These are phyloP conservation scores for Peronospora farinosa DNA, from an alignment of 352 stramenopile genomes.

Conservation along the genomic window DNA sequence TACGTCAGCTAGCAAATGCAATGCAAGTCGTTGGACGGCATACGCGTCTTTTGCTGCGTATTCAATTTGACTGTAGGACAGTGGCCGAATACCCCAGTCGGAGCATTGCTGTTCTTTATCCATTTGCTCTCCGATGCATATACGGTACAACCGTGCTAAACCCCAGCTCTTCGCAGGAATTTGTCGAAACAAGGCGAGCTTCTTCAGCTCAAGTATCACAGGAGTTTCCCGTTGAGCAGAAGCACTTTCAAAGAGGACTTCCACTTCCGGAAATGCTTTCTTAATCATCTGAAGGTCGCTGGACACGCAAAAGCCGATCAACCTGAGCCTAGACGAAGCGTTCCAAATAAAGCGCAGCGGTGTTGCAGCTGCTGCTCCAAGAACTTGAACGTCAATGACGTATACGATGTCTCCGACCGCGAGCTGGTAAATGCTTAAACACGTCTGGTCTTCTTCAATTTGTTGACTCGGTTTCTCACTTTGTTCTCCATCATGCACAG, in stretches of 20 bases:
- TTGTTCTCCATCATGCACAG: no score
- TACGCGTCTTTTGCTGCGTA: no score
- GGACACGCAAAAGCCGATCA: constrained; percentile 40
- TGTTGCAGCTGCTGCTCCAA: constrained; percentile 28
- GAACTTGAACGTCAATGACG: constrained; percentile 52
- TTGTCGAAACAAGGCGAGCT: constrained; percentile 41
- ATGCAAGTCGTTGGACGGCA: constrained; percentile 36
- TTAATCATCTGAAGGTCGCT: constrained; percentile 45
- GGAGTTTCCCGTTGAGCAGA: neutral
- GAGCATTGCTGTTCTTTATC: constrained; percentile 64
- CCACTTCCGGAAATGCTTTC: constrained; percentile 43
- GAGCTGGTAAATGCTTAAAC: constrained; percentile 51
- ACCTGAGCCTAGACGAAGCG: constrained; percentile 18
- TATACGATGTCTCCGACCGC: constrained; percentile 36
- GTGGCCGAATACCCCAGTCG: constrained; percentile 43
- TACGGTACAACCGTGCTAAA: constrained; percentile 38
- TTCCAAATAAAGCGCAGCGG: constrained; percentile 42
- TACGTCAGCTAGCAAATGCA: constrained; percentile 45
- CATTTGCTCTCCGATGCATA: constrained; percentile 35
- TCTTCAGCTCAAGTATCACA: constrained; percentile 48
- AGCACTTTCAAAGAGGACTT: constrained; percentile 1
- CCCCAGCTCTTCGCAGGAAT: constrained; percentile 48
- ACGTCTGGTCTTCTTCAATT: no score
- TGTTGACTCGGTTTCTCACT: no score
- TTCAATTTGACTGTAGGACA: constrained; percentile 35